A percentile compares a stretch with the other conserved stretches of the same genome.
These are phyloP conservation scores for Babesia divergens DNA, from an alignment of 169 alveolate species.

Conservation along the genomic window DNA sequence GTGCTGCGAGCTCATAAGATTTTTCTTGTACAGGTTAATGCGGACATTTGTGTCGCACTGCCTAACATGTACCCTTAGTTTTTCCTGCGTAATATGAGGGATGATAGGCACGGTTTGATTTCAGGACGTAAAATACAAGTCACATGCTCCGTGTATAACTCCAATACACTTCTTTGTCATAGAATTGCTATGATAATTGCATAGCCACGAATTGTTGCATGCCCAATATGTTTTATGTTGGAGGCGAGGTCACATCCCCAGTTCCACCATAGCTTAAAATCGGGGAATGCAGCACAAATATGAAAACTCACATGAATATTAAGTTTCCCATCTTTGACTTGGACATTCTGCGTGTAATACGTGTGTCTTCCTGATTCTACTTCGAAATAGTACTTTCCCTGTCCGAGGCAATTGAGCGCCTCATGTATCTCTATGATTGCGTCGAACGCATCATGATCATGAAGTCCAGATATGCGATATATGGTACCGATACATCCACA, in stretches of 20 bases:
- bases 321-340: slow-evolving; percentile 22
- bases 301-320: slow-evolving; percentile 33
- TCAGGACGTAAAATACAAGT: no score
- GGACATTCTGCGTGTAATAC: slow-evolving; percentile 27
- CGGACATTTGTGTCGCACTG: slow-evolving; percentile 53
- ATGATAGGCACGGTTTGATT: no score
- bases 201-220: no score
- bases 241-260: no score
- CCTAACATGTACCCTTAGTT: slow-evolving; percentile 53
- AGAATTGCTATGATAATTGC: no score
- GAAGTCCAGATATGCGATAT: slow-evolving; percentile 58
- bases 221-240: no score
- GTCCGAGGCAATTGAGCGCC: slow-evolving; percentile 13
- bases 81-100: slow-evolving; percentile 53
- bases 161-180: no score
- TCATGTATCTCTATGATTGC: slow-evolving; percentile 68
- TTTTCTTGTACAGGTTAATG: slow-evolving; percentile 18
- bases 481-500: slow-evolving; percentile 59
- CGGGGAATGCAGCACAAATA: no score
- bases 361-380: slow-evolving; percentile 58
- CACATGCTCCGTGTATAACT: no score
- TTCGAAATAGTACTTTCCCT: slow-evolving; percentile 59
- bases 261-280: no score
- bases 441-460: slow-evolving; percentile 69
- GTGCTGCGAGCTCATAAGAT: neutral